These are phyloP conservation scores for Phellopilus nigrolimitatus DNA, from an alignment of 1,284 basidiomycete genomes.

Conservation along the genomic window DNA sequence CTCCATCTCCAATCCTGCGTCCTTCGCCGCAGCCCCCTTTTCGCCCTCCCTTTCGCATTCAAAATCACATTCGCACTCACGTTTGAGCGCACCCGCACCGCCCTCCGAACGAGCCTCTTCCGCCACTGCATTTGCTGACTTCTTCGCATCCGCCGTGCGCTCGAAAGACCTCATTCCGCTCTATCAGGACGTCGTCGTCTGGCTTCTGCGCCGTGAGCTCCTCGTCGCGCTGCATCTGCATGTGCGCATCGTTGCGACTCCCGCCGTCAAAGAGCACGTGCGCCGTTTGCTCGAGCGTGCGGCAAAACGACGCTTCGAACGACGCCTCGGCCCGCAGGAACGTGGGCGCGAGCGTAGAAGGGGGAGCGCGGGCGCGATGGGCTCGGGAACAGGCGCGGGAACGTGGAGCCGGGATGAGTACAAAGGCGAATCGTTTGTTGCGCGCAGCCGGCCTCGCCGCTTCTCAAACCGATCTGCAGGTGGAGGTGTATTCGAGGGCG, in stretches of 20 bases:
- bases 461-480: conserved; percentile 10
- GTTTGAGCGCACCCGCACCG: background rate
- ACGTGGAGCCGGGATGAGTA: background rate
- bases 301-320: conserved; percentile 23
- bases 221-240: conserved; percentile 83
- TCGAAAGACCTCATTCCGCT: conserved; percentile 61
- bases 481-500: conserved; percentile 2
- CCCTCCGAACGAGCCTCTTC: background rate
- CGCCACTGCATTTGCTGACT: conserved; percentile 34
- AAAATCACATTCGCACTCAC: background rate
- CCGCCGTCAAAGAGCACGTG: conserved; percentile 68
- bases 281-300: conserved; percentile 39
- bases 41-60: conserved; percentile 2
- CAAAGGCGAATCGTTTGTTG: conserved; percentile 8
- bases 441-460: conserved; percentile 7
- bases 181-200: conserved; percentile 83
- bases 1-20: conserved; percentile 62
- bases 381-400: background rate
- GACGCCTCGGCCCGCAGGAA: conserved; percentile 8
- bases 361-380: background rate
- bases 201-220: conserved; percentile 87
- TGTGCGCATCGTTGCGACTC: conserved; percentile 78
- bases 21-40: conserved; percentile 9
- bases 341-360: conserved; percentile 5
- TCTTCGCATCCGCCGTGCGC: conserved; percentile 73